Base-by-base conservation (phyloP, 768 basidiomycete genomes). In the Neoboletus subvelutipes region DNA sequence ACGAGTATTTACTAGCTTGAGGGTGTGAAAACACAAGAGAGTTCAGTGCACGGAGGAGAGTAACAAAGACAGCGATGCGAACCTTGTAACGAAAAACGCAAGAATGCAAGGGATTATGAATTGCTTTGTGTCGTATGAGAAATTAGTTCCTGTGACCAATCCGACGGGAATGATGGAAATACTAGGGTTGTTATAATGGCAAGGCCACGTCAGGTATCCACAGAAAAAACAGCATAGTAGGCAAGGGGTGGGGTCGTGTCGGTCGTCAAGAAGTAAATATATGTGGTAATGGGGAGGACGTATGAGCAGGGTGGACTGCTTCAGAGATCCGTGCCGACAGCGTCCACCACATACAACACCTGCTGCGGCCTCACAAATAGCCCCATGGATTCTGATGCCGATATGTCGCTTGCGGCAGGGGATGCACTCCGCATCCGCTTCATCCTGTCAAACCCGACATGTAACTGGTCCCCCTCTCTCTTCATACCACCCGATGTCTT, bases 361-460 rank as follows among this genome's bases (percentile, higher is more conserved):
- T 92, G 90, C 71, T 90, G 88, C 5, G 91, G 91, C 53, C 91
- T 75, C 46, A 94, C 90, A 65, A 94, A 94, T 45, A 94, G 67
- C 1, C 91, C 92, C 62, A 83, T 68, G 0, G 85, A 82, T 72
- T 93, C 85, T 69, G 84, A 66, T 63, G 72, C 71, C 74, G 88
- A 71, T 72, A 84, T 63, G 51, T 83, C 82, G 67, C 82, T 83
- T 36, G 77, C 73, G 0, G 83, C 83, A 7, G 91, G 91, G 45
- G 87, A 89, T 11, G 78, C 83, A 62, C 90, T 84, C 54, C 83
- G 70, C 65, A 84, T 78, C 57, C 92, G 75, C 73, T 92, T 85
- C 66, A 71, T 68, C 40, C 77, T 67, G 49, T 78, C 77, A 33
- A 74, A 57, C 36, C 71, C 72, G 11, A 67, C 60, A 7, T 62